A percentile compares a stretch with the other conserved stretches of the same genome.
These are phyloP conservation scores for Clonostachys solani DNA, from an alignment of 2,329 filamentous ascomycete genomes.

Conservation along the genomic window DNA sequence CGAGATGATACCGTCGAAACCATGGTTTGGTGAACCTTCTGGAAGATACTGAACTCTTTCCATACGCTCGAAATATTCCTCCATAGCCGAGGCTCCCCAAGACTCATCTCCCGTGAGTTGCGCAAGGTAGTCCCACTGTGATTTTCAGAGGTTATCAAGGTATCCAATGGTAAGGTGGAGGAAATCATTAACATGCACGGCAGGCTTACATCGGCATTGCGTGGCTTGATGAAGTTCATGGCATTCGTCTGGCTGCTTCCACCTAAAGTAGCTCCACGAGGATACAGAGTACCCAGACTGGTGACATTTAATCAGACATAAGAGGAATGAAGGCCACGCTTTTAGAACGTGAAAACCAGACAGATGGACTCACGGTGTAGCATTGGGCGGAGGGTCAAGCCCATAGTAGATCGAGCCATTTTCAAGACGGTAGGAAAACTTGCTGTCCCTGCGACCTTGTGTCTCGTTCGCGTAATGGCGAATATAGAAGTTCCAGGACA, in stretches of 20 bases:
- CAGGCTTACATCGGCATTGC: slow-evolving; percentile 1
- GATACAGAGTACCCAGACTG: slow-evolving; percentile 4
- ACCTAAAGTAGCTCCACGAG: slow-evolving; percentile 4
- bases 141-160: too few relatives aligned
- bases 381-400: slow-evolving; percentile 6
- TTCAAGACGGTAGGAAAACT: slow-evolving; percentile 6
- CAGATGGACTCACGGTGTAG: slow-evolving; percentile 5
- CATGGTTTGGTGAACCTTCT: slow-evolving; percentile 27
- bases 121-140: slow-evolving; percentile 20
- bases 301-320: too few relatives aligned
- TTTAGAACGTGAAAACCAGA: too few relatives aligned
- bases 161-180: too few relatives aligned
- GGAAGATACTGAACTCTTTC: slow-evolving; percentile 34
- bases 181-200: too few relatives aligned
- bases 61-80: slow-evolving; percentile 28
- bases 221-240: slow-evolving; percentile 2
- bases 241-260: slow-evolving; percentile 4
- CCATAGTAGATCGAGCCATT: slow-evolving; percentile 8
- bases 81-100: slow-evolving; percentile 34
- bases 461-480: slow-evolving; percentile 8
- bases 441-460: slow-evolving; percentile 6
- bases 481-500: slow-evolving; percentile 10
- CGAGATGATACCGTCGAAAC: slow-evolving; percentile 23
- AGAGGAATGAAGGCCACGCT: too few relatives aligned
- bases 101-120: slow-evolving; percentile 33